phyloP scores from a whole-genome alignment of 2,329 filamentous ascomycete genomes.

The Pezicula radicicola region DNA sequence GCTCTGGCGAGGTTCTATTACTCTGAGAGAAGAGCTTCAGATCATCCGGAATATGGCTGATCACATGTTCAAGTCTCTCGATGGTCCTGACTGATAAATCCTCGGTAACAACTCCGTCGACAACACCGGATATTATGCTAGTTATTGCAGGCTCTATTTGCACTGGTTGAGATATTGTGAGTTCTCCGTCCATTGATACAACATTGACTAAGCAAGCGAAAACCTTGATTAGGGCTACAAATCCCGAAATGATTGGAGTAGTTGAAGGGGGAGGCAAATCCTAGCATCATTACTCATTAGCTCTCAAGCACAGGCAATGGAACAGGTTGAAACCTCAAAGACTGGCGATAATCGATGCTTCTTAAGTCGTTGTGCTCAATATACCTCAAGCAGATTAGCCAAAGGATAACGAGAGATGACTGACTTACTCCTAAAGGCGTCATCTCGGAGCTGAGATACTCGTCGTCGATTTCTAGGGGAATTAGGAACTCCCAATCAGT shows the following conservation, averaged over 20 bases:
- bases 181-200: neutral
- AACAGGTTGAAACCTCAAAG: no score
- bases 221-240: slow-evolving; percentile 17
- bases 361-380: no score
- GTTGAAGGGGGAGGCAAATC: neutral
- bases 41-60: neutral
- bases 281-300: no score
- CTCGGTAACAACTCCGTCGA: neutral
- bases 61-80: neutral
- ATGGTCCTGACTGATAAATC: neutral
- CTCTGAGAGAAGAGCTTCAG: neutral
- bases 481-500: slow-evolving; percentile 22
- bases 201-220: slow-evolving; percentile 16
- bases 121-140: neutral
- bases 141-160: neutral
- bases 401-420: no score
- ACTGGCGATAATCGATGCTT: no score
- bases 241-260: slow-evolving; percentile 15
- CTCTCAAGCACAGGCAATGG: no score
- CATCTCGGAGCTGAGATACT: slow-evolving; percentile 2
- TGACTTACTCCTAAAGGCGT: no score
- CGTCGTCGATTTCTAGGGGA: slow-evolving; percentile 15
- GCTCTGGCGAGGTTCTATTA: neutral
- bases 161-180: neutral
- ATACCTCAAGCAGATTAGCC: no score